Evolutionary conservation across 805 yeast species (phyloP).

Genomic region (Kodamaea hsintzibuensis): DNA sequence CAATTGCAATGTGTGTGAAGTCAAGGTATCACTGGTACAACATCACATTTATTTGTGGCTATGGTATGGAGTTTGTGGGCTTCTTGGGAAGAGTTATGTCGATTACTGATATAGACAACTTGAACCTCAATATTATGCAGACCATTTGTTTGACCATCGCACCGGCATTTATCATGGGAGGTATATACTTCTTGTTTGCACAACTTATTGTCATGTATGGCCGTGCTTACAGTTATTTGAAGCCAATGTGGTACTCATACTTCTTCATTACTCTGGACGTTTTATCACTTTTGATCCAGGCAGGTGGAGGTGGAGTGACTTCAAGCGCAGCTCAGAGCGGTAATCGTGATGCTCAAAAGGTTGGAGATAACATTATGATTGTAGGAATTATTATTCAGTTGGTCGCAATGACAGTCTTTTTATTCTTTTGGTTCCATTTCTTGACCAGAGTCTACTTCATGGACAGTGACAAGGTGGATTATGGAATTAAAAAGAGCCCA

Average conservation of each 20-base stretch:
- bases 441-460: conserved; percentile 18
- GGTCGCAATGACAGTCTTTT: conserved; percentile 20
- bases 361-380: conserved; percentile 23
- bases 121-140: conserved; percentile 9
- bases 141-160: conserved; percentile 12
- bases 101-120: conserved; percentile 3
- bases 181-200: conserved; percentile 14
- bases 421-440: conserved; percentile 21
- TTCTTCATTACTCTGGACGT: conserved; percentile 14
- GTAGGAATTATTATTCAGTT: conserved; percentile 22
- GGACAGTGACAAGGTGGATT: conserved; percentile 16
- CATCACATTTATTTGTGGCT: conserved; percentile 10
- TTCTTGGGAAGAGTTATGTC: conserved; percentile 12
- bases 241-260: conserved; percentile 17
- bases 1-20: conserved; percentile 14
- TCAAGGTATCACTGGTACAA: conserved; percentile 24
- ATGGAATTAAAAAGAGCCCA: not conserved
- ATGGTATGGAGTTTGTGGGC: conserved; percentile 13
- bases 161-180: conserved; percentile 17
- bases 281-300: conserved; percentile 18
- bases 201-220: conserved; percentile 13
- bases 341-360: conserved; percentile 16
- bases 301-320: conserved; percentile 21
- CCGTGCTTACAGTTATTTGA: conserved; percentile 7
- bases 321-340: conserved; percentile 11